Base-by-base conservation (phyloP, 2,329 filamentous ascomycete genomes). In the Colletotrichum filicis region DNA sequence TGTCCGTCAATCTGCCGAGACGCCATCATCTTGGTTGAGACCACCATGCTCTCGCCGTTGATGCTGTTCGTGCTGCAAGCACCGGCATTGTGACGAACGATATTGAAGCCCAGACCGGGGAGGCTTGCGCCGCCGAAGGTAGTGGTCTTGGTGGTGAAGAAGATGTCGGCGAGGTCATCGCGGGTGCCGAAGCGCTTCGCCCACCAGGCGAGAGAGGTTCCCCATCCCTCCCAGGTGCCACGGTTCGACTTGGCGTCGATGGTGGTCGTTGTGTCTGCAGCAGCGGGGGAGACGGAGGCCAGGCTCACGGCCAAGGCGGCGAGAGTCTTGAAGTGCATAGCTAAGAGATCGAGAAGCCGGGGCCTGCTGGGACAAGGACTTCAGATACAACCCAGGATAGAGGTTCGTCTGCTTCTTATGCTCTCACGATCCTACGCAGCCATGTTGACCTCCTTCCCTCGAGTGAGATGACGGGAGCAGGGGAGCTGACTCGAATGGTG, bases 171-270 rank as follows among this genome's bases (percentile, higher is more conserved):
- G 11, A 86, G 79, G 75, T 85, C 83, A 37, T 84, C 81, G 53
- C 81, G 79, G 46, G 79, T 77, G 5, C 84, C 84, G 68, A 85
- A 86, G 4, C 78, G 78, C 37, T 78, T 79, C 1, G 82, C 84
- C 84, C 84, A 86, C 84, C 84, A 86, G 9, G 83, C 83, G 1
- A 86, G 78, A 14, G 82, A 84, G 0, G 81, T 82, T 14, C 83
- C 83, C 83, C 83, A 86, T 61, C 84, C 84, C 66, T 85, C 83
- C 84, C 84, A 86, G 0, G 76, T 81, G 22, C 83, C 84, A 73
- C 79, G 83, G 74, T 81, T 82, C 19, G 80, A 79, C 5, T 76
- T 61, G 60, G 70, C 59, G 22, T 73, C 70, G 60, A 73, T 73
- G 60, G 24, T 56, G 1, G 70, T 70, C 0, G 66, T 61, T 1